Evolutionary conservation across 805 yeast species (phyloP).

Genomic region (Candida bentonensis): DNA sequence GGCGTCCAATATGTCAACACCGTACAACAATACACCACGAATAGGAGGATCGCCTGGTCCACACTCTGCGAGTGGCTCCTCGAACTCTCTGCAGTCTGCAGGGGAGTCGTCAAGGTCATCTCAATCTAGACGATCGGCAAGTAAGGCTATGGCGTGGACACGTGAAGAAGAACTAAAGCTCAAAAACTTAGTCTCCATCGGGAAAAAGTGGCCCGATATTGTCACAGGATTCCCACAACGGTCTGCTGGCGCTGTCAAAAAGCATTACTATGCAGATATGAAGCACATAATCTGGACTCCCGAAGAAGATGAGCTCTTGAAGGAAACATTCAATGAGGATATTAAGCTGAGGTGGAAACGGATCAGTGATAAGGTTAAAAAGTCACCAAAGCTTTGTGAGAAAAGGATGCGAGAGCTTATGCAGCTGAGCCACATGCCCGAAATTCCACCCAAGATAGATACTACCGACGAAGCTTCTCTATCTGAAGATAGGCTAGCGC

Average conservation of each 20-base stretch:
- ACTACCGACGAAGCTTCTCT: no score
- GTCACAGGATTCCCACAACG: constrained; percentile 16
- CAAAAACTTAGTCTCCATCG: constrained; percentile 13
- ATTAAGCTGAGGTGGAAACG: constrained; percentile 15
- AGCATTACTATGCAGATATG: constrained; percentile 20
- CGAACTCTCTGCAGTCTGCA: neutral
- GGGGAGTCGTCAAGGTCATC: neutral
- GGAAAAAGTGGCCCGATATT: constrained; percentile 16
- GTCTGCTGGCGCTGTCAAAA: constrained; percentile 19
- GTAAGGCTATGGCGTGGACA: constrained; percentile 9
- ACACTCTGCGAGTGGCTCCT: no score
- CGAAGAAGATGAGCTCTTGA: constrained; percentile 14
- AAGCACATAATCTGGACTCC: constrained; percentile 15
- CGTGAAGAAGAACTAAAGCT: constrained; percentile 10
- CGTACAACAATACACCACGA: neutral
- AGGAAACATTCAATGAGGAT: constrained; percentile 13
- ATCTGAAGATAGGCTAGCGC: no score
- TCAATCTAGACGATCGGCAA: neutral
- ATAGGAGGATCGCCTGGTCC: neutral
- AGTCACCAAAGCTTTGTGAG: constrained; percentile 16
- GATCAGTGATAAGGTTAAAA: constrained; percentile 15
- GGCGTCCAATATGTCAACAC: neutral
- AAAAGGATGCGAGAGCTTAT: constrained; percentile 12
- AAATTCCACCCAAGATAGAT: no score
- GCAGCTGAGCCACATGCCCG: neutral